phyloP scores from a whole-genome alignment of 495 filamentous ascomycete species.

The Glarea lozoyensis region DNA sequence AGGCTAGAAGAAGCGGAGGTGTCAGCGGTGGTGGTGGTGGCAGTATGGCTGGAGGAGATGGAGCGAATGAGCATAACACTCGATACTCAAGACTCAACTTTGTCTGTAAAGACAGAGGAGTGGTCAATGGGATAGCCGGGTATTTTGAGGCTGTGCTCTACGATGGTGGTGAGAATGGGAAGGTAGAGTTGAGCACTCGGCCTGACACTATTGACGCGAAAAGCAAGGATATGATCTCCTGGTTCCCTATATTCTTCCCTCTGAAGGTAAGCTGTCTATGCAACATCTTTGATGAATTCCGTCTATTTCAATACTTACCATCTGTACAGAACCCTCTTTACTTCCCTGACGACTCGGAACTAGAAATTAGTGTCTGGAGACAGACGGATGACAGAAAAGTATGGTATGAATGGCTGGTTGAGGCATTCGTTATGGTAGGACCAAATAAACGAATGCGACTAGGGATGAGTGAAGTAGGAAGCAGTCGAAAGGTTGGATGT shows the following conservation, averaged over 20 bases:
- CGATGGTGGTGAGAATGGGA: constrained; percentile 31
- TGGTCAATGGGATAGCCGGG: constrained; percentile 84
- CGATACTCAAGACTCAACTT: constrained; percentile 68
- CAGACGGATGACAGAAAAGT: constrained; percentile 92
- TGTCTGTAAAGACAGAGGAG: constrained; percentile 60
- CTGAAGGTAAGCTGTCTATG: no score
- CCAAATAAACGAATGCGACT: constrained; percentile 60
- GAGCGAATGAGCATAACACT: constrained; percentile 81
- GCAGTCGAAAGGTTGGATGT: constrained; percentile 83
- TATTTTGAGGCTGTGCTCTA: constrained; percentile 96
- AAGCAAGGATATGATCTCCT: constrained; percentile 94
- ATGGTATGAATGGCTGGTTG: constrained; percentile 98
- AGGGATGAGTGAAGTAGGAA: constrained; percentile 76
- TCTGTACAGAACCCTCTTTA: constrained; percentile 67
- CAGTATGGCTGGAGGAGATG: constrained; percentile 46
- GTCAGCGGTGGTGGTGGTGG: constrained; percentile 45
- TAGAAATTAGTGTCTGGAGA: constrained; percentile 89
- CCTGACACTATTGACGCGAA: constrained; percentile 87
- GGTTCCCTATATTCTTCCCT: constrained; percentile 98
- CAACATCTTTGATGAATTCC: no score
- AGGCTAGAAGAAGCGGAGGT: constrained; percentile 45
- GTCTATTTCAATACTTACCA: not conserved
- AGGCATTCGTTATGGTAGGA: constrained; percentile 60
- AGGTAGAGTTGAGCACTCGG: constrained; percentile 83
- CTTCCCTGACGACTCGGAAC: constrained; percentile 71